These are phyloP conservation scores for Carex cristatella DNA, from an alignment of 176 grass and related monocot species.

Conservation along the genomic window DNA sequence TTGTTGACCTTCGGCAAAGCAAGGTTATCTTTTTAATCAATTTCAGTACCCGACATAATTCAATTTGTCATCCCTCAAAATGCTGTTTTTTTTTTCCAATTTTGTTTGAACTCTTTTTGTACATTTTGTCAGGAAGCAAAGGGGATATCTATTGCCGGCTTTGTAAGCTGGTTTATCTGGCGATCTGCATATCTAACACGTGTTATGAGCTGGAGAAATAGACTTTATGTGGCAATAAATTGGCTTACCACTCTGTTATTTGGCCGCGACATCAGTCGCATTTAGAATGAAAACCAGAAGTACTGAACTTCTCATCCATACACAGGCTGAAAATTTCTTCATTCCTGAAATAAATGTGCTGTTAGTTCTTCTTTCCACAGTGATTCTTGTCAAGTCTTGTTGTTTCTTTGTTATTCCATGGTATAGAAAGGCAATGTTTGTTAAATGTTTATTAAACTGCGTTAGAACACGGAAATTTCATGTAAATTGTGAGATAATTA, in stretches of 20 bases:
- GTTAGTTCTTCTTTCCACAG: not conserved
- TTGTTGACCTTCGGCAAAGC: constrained; percentile 82
- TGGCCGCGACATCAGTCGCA: constrained; percentile 83
- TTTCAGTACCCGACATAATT: not conserved
- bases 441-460: not conserved
- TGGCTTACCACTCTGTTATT: constrained; percentile 91
- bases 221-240: constrained; percentile 87
- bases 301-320: not conserved
- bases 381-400: not conserved
- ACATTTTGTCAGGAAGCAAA: constrained; percentile 53
- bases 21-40: constrained; percentile 41
- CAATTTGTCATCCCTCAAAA: not conserved
- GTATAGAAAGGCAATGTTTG: not conserved
- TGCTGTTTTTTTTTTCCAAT: not conserved
- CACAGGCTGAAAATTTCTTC: not conserved
- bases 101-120: constrained; percentile 1
- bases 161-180: constrained; percentile 89
- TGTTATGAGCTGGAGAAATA: constrained; percentile 95
- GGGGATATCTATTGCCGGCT: constrained; percentile 85
- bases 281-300: constrained; percentile 29
- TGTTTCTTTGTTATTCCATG: not conserved
- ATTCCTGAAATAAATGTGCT: not conserved
- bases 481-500: not conserved
- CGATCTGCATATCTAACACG: constrained; percentile 86
- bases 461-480: not conserved